Conservation (phyloP, 192 early-diverging fungal species). For the Podila epigama region DNA sequence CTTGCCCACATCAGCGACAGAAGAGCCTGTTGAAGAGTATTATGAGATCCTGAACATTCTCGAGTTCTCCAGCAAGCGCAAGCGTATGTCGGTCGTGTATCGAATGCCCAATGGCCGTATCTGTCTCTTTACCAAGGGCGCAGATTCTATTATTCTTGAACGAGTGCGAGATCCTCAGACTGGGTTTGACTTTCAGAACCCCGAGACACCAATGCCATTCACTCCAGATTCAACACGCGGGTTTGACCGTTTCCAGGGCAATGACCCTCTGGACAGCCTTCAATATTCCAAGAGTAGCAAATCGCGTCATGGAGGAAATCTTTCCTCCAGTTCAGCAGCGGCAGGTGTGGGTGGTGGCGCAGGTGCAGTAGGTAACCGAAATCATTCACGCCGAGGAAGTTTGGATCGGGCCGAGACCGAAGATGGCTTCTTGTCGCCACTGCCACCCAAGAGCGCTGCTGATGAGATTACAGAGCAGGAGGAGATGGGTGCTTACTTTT, state of each 20-base stretch:
- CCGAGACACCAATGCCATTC: conserved; percentile 22
- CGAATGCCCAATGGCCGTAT: conserved; percentile 77
- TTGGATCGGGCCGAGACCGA: neutral
- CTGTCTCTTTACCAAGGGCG: conserved; percentile 88
- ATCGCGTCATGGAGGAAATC: neutral
- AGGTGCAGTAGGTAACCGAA: neutral
- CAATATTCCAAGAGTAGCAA: conserved; percentile 28
- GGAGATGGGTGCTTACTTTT: conserved; percentile 33
- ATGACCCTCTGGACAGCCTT: conserved; percentile 33
- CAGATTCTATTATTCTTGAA: conserved; percentile 86
- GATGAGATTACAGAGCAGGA: conserved; percentile 6
- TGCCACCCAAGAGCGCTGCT: neutral
- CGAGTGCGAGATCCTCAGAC: conserved; percentile 54
- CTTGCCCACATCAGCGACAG: conserved; percentile 6
- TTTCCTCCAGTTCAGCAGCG: conserved; percentile 23
- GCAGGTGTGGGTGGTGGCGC: conserved; percentile 6
- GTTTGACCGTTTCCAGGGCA: conserved; percentile 13
- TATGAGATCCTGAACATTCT: conserved; percentile 76
- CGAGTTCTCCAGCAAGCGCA: conserved; percentile 88
- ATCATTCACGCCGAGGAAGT: neutral
- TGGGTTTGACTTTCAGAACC: conserved; percentile 19
- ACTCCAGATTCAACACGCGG: conserved; percentile 6
- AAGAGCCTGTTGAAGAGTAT: conserved; percentile 25
- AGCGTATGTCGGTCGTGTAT: conserved; percentile 88
- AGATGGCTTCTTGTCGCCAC: neutral